Conservation (phyloP, 2,329 filamentous ascomycete species). For the Penicillium brasilianum region DNA sequence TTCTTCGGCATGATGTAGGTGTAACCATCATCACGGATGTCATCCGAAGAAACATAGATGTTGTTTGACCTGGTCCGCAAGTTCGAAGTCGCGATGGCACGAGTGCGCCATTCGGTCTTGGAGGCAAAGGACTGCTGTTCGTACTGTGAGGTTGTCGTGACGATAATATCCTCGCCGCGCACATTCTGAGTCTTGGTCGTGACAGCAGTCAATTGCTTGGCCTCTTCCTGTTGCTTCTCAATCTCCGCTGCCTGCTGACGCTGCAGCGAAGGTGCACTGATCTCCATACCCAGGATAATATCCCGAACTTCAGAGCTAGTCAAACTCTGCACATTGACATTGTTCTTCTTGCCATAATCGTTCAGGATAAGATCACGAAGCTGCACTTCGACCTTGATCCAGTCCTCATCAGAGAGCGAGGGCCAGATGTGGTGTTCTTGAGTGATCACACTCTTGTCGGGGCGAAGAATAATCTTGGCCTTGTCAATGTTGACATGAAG, state of each 20-base stretch:
- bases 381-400: conserved; percentile 99
- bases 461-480: conserved; percentile 91
- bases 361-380: conserved; percentile 94
- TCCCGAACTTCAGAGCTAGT: conserved; percentile 97
- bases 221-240: conserved; percentile 97
- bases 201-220: conserved; percentile 93
- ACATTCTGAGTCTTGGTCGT: conserved; percentile 98
- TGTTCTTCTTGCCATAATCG: conserved; percentile 99
- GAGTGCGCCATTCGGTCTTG: conserved; percentile 97
- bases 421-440: conserved; percentile 99
- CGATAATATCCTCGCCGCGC: conserved; percentile 95
- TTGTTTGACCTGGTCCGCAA: conserved; percentile 93
- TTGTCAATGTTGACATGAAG: conserved; percentile 98
- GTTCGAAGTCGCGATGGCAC: conserved; percentile 96
- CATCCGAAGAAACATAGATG: conserved; percentile 96
- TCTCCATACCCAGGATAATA: conserved; percentile 99
- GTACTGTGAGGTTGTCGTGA: conserved; percentile 96
- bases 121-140: conserved; percentile 98
- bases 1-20: conserved; percentile 99
- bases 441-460: conserved; percentile 97
- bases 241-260: conserved; percentile 98
- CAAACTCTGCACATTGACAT: conserved; percentile 95
- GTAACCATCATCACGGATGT: conserved; percentile 85
- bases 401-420: conserved; percentile 89
- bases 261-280: conserved; percentile 96